Evolutionary conservation across 2,329 filamentous ascomycete genomes (phyloP).

Genomic region (Colletotrichum sp.): DNA sequence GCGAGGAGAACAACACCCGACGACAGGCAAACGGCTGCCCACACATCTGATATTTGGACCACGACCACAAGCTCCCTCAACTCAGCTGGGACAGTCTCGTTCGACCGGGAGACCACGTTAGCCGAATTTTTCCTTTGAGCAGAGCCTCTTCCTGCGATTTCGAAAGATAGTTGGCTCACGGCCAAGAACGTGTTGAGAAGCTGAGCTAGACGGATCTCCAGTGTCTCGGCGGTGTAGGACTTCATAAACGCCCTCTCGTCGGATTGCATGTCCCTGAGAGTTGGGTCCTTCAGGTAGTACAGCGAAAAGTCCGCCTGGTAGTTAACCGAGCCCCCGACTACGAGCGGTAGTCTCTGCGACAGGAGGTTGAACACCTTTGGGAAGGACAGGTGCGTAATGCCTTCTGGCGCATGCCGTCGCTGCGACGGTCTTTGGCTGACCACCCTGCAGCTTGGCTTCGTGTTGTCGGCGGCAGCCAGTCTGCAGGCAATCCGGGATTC

Average conservation of each 20-base stretch:
- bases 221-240: neutral
- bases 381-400: neutral
- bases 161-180: neutral
- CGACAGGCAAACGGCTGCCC: neutral
- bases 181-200: neutral
- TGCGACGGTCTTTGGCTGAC: neutral
- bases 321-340: slow-evolving; percentile 33
- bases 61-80: neutral
- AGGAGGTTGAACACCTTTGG: neutral
- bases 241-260: neutral
- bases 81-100: neutral
- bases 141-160: neutral
- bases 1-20: neutral
- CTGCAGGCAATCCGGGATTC: neutral
- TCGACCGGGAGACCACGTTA: neutral
- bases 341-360: neutral
- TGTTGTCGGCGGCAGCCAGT: neutral
- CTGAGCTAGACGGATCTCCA: neutral
- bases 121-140: neutral
- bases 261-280: neutral
- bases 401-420: neutral
- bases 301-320: neutral
- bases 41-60: neutral
- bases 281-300: neutral
- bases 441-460: neutral